Percentiles rank a stretch among this genome's conserved stretches.
Evolutionary conservation across 306 rosid species (phyloP).

Genomic region (Geum urbanum): DNA sequence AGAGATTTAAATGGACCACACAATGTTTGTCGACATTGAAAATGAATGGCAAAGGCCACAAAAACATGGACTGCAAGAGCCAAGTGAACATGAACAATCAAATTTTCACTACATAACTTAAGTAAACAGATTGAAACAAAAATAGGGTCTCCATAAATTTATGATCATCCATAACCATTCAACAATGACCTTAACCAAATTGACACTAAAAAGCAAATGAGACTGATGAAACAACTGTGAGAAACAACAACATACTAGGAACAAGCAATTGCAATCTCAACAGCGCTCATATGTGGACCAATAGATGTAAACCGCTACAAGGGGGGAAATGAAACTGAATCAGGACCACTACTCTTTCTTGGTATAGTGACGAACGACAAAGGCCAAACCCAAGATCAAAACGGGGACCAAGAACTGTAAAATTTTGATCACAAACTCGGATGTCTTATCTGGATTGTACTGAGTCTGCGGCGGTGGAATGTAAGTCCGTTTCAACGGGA

Average conservation of each 20-base stretch:
- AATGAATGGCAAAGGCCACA: neutral
- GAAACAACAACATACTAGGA: neutral
- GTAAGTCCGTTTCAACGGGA: constrained; percentile 47
- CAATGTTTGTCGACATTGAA: neutral
- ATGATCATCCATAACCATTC: neutral
- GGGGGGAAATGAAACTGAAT: neutral
- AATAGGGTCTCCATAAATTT: neutral
- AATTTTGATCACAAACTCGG: constrained; percentile 75
- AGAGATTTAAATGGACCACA: neutral
- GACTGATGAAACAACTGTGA: neutral
- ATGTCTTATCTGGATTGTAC: constrained; percentile 63
- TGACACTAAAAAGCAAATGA: neutral
- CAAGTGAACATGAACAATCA: neutral
- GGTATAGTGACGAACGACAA: constrained; percentile 79
- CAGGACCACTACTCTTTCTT: constrained; percentile 50
- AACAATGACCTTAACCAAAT: neutral
- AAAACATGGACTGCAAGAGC: neutral
- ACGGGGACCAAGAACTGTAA: constrained; percentile 86
- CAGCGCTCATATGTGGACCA: constrained; percentile 8
- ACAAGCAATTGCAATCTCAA: constrained; percentile 25
- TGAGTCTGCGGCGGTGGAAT: constrained; percentile 52
- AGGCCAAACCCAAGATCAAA: constrained; percentile 82
- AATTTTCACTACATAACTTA: neutral
- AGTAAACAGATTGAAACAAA: neutral
- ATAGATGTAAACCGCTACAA: constrained; percentile 23